These are phyloP conservation scores for Cercospora nicotianae DNA, from an alignment of 2,329 filamentous ascomycete genomes.

Conservation along the genomic window DNA sequence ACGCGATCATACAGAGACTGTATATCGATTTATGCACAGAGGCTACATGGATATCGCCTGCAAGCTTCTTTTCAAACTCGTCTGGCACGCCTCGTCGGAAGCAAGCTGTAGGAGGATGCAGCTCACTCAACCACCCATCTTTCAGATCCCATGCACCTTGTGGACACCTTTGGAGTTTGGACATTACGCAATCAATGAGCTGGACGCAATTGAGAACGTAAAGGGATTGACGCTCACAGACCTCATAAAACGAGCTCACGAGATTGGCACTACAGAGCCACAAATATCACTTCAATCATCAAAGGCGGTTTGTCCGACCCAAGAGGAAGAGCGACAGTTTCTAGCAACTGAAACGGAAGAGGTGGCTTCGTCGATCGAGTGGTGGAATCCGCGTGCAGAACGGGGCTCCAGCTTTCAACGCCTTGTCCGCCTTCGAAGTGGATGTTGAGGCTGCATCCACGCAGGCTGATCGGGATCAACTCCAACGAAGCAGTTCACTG, in stretches of 20 bases:
- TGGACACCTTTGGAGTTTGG: neutral
- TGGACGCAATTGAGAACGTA: neutral
- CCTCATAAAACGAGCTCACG: neutral
- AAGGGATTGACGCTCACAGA: neutral
- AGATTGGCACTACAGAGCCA: neutral
- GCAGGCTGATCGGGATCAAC: slow-evolving; percentile 27
- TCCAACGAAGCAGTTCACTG: slow-evolving; percentile 39
- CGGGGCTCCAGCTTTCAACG: neutral
- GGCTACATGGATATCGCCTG: neutral
- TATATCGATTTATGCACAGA: neutral
- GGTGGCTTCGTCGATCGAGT: neutral
- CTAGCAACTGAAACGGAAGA: neutral
- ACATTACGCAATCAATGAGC: neutral
- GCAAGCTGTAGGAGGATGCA: neutral
- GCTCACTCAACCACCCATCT: neutral
- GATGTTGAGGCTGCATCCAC: slow-evolving; percentile 26
- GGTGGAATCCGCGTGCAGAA: neutral
- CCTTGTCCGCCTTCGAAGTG: slow-evolving; percentile 2
- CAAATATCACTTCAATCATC: neutral
- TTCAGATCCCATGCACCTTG: neutral
- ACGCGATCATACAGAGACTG: neutral
- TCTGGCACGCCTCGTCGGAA: neutral
- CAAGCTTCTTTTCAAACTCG: neutral
- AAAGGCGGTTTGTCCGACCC: neutral
- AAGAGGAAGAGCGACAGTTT: neutral